A percentile compares a stretch with the other conserved stretches of the same genome.
phyloP scores from a whole-genome alignment of 352 stramenopile species.

The Phytophthora fragariaefolia region DNA sequence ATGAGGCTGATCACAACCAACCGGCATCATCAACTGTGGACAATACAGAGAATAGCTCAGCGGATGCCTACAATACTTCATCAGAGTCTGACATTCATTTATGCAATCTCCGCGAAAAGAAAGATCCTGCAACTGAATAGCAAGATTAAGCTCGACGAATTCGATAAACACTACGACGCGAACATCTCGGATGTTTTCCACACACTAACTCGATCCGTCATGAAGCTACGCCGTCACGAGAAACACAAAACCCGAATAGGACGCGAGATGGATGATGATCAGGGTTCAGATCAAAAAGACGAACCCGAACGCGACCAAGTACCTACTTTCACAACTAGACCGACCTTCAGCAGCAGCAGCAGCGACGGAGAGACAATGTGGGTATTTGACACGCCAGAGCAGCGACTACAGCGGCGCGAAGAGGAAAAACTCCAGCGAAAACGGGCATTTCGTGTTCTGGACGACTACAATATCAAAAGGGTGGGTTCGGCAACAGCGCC shows the following conservation, averaged over 20 bases:
- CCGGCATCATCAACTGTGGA: background rate
- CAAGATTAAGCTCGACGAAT: conserved; percentile 57
- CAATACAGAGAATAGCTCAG: background rate
- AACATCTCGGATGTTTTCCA: conserved; percentile 67
- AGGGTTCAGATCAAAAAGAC: background rate
- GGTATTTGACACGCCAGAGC: conserved; percentile 54
- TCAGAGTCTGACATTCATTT: conserved; percentile 29
- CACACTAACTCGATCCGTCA: conserved; percentile 50
- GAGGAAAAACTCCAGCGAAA: conserved; percentile 60
- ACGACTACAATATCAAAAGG: conserved; percentile 58
- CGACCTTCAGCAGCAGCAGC: background rate
- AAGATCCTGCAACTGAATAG: conserved; percentile 65
- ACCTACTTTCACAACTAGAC: background rate
- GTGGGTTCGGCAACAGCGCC: conserved; percentile 10
- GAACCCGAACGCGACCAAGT: background rate
- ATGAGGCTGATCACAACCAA: background rate
- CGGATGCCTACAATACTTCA: background rate
- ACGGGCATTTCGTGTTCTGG: conserved; percentile 60
- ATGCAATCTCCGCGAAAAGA: conserved; percentile 60
- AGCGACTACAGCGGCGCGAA: conserved; percentile 60
- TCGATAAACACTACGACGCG: conserved; percentile 72
- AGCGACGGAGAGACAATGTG: conserved; percentile 59
- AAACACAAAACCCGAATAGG: conserved; percentile 2
- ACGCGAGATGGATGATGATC: background rate
- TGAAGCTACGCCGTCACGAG: conserved; percentile 25